Evolutionary conservation across 192 early-diverging fungal species (phyloP).

Genomic region (Cladochytrium replicatum): DNA sequence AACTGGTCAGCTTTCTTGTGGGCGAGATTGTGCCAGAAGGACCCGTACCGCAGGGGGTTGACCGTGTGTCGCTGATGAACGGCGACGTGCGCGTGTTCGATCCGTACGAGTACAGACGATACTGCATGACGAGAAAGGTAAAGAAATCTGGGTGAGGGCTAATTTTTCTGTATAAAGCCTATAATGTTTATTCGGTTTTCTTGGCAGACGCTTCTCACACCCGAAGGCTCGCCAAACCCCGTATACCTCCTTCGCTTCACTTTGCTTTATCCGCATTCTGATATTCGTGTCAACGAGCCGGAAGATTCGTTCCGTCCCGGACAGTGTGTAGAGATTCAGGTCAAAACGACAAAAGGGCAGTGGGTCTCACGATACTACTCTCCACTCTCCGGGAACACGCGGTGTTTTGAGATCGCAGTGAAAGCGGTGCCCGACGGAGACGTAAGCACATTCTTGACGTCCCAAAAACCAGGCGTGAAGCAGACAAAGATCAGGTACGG

Average conservation of each 20-base stretch:
- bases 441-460: background rate
- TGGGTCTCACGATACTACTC: background rate
- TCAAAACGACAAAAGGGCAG: background rate
- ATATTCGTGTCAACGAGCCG: background rate
- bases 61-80: background rate
- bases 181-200: background rate
- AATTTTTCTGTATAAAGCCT: background rate
- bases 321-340: background rate
- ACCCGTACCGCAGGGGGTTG: too few species aligned
- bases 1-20: background rate
- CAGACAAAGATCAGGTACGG: background rate
- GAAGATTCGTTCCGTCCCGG: background rate
- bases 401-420: background rate
- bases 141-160: too few species aligned
- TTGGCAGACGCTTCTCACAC: background rate
- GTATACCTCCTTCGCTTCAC: background rate
- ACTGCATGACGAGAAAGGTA: background rate
- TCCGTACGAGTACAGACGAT: conserved; percentile 1
- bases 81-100: background rate
- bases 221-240: background rate
- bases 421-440: background rate
- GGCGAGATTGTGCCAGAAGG: background rate
- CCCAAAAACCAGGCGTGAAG: background rate
- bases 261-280: background rate
- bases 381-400: background rate